Evolutionary conservation across 768 basidiomycete genomes (phyloP), one percentile per base, ranked within the genome.

Genomic region (Kondoa subrosea): DNA sequence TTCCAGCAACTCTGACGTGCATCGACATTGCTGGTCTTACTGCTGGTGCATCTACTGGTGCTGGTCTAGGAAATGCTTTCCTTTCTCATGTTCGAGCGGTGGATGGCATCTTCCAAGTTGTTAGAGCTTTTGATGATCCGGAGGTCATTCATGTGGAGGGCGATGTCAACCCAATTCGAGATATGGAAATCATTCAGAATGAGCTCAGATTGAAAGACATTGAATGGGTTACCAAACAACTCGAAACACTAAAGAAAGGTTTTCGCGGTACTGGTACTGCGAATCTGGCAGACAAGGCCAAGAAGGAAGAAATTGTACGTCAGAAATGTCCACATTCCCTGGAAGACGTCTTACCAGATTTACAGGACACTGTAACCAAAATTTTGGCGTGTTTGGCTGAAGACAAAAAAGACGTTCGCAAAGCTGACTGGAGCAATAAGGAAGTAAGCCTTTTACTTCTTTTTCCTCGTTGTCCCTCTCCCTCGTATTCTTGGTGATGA

Each of bases 61-160:
- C 90, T 59, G 95, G 95, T 75, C 85, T 99, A 56, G 95, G 95
- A 56, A 99, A 99, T 76, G 85, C 91, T 30, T 99, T 99, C 82
- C 80, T 99, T 77, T 92, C 91, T 14, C 91, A 97, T 76, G 92
- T 99, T 57, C 87, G 95, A 67, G 89, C 95, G 12, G 93, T 97
- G 69, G 95, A 99, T 76, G 95, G 95, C 74, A 99, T 99, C 75
- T 99, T 97, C 82, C 95, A 97, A 77, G 86, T 96, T 70, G 85
- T 97, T 67, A 88, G 95, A 21, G 91, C 93, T 3, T 99, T 99
- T 76, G 95, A 97, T 75, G 95, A 99, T 74, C 87, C 91, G n/a
- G 95, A 99, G 74, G 91, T 99, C 76, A 97, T 87, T 72, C 95
- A 99, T 78, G 93, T 97, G 70, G 95, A 97, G 79, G 95, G 95